Base-by-base conservation (phyloP, 2,329 filamentous ascomycete genomes). In the Microdochium bolleyi region DNA sequence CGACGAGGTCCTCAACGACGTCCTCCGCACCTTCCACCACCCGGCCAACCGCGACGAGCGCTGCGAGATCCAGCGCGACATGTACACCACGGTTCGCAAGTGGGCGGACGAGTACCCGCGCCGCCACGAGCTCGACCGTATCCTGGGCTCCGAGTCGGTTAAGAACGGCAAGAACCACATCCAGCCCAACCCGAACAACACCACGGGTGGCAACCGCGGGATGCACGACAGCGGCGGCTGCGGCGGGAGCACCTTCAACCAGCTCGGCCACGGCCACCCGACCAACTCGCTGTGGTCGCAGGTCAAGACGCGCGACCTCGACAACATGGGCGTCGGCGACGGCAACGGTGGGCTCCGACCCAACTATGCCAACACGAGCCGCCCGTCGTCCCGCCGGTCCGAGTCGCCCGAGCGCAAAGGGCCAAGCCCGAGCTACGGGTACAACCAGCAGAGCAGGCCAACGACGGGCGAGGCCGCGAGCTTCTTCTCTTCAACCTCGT, bases 21-120 rank as follows among this genome's bases (percentile, higher is more conserved):
- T 95, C 41, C 73, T 91, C 49, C 82, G 82, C 24, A 84, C 89
- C 11, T 95, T 97, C 73, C 94, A 99, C 67, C 94, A 99, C 65
- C 94, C 94, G 1, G 87, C 88, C 7, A 75, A 90, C 27, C 85
- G 92, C 24, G 81, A 94, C 60, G 84, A 88, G 52, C 75, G 77
- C 53, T 74, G 88, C 53, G 88, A 95, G 65, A 84, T 94, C 25
- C 94, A 97, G 58, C 80, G 82, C 48, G 84, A 85, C 51, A 99
- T 99, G 94, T 97, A 89, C 71, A 78, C 84, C 52, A 89, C 88
- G 0, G 90, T 99, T 2, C 81, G 88, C 61, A 78, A 80, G 54
- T 99, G 92, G 92, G 85, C 82, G 0, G 79, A 89, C 50, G 80
- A 84, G 59, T 79, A 85, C 53, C 76, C 83, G 2, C 84, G 87